Evolutionary conservation across 2,329 filamentous ascomycete species (phyloP), one percentile per base, ranked within the genome.

Genomic region (Fonsecaea erecta): DNA sequence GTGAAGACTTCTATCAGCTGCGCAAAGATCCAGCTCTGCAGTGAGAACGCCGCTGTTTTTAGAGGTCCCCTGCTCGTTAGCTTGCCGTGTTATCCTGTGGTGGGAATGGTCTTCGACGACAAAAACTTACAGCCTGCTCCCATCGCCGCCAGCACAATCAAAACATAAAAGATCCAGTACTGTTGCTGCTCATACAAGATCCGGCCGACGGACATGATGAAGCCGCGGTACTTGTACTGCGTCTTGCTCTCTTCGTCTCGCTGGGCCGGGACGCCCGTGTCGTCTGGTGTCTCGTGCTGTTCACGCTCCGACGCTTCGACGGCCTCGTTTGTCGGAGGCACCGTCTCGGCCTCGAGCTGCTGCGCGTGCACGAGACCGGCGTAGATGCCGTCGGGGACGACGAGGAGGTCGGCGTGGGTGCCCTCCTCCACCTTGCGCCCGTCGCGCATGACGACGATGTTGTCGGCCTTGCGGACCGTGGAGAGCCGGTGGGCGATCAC

Each of bases 401-500:
- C 75, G 1, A 96, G 80, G 0, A 96, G 83, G 51, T 86, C 84
- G 6, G 92, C 86, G 69, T 96, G 92, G 0, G 85, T 92, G 0
- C 92, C 92, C 70, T 88, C 81, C 75, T 96, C 91, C 8, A 89
- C 83, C 0, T 92, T 85, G 59, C 83, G 78, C 1, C 92, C 92
- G 70, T 89, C 85, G 55, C 89, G 84, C 60, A 96, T 77, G 0
- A 96, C 92, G 7, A 93, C 81, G 60, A 96, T 96, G 40, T 87
- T 86, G 73, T 96, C 89, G 2, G 92, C 91, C 68, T 90, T 88
- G 79, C 89, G 87, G 61, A 91, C 87, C 0, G 89, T 92, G 0
- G 89, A 90, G 26, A 91, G 78, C 9, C 89, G 84, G 74, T 91
- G 89, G 0, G 92, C 93, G 54, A 94, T 91, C 48, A 93, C 86